phyloP scores from a whole-genome alignment of 2,329 filamentous ascomycete species.

The Trichoderma guizhouense region DNA sequence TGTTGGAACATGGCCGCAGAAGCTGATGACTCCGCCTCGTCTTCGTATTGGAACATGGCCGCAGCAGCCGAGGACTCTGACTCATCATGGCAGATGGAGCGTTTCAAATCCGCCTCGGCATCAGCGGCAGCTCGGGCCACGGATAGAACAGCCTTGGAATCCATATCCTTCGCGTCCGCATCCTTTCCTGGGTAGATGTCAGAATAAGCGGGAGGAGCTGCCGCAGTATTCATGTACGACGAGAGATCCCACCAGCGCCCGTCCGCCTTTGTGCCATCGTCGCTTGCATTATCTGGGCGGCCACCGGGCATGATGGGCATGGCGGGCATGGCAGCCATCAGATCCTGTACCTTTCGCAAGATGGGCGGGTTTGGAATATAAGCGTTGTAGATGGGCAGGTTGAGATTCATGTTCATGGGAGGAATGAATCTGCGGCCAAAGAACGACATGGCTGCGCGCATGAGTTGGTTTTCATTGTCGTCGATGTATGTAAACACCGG shows the following conservation, averaged over 20 bases:
- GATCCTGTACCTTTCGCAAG: slow-evolving; percentile 67
- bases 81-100: slow-evolving; percentile 51
- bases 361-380: slow-evolving; percentile 58
- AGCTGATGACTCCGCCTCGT: slow-evolving; percentile 33
- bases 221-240: slow-evolving; percentile 49
- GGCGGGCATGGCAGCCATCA: slow-evolving; percentile 62
- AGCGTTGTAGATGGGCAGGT: slow-evolving; percentile 68
- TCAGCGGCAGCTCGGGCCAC: slow-evolving; percentile 57
- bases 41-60: background rate
- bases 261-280: slow-evolving; percentile 40
- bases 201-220: slow-evolving; percentile 70
- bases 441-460: slow-evolving; percentile 64
- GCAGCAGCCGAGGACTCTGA: slow-evolving; percentile 10
- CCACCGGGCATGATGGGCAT: slow-evolving; percentile 53
- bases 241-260: slow-evolving; percentile 67
- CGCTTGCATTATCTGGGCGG: slow-evolving; percentile 47
- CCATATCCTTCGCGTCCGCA: slow-evolving; percentile 49
- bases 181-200: slow-evolving; percentile 66
- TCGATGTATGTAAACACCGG: slow-evolving; percentile 70
- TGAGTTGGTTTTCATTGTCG: slow-evolving; percentile 65
- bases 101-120: slow-evolving; percentile 57
- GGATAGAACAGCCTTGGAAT: slow-evolving; percentile 38
- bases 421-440: slow-evolving; percentile 48
- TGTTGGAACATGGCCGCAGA: background rate
- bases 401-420: background rate